phyloP scores from a whole-genome alignment of 495 filamentous ascomycete species.

The Cenococcum geophilum region DNA sequence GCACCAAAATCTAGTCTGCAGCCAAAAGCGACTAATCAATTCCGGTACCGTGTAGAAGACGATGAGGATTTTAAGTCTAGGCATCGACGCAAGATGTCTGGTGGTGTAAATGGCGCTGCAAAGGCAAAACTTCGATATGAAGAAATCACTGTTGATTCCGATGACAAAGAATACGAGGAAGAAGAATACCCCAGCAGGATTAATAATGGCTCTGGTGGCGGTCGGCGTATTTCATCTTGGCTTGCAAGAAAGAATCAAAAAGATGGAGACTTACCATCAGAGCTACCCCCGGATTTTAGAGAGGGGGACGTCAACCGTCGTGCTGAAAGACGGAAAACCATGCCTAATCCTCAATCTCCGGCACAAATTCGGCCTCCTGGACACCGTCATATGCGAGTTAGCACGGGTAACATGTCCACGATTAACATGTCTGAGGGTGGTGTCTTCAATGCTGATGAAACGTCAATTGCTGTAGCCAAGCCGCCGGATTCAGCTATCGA shows the following conservation, averaged over 20 bases:
- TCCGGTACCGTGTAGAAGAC: constrained; percentile 30
- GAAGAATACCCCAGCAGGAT: constrained; percentile 2
- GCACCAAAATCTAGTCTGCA: constrained; percentile 5
- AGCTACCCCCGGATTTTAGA: constrained; percentile 31
- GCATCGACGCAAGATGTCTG: constrained; percentile 12
- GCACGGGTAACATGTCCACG: constrained; percentile 19
- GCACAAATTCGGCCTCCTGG: constrained; percentile 18
- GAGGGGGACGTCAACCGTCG: constrained; percentile 25
- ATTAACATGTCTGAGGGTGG: constrained; percentile 3
- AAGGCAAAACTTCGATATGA: constrained; percentile 22
- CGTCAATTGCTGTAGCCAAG: not conserved
- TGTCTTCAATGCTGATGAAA: constrained; percentile 23
- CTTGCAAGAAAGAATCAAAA: constrained; percentile 27
- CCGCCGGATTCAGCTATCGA: constrained; percentile 5
- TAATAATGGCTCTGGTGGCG: not conserved
- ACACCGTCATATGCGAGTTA: constrained; percentile 10
- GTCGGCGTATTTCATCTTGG: constrained; percentile 27
- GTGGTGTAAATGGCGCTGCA: not conserved
- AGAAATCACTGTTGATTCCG: constrained; percentile 30
- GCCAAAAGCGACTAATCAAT: constrained; percentile 21
- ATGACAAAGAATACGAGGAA: constrained; percentile 24
- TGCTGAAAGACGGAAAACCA: constrained; percentile 18
- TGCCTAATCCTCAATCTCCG: constrained; percentile 16
- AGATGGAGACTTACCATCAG: constrained; percentile 27
- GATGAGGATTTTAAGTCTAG: constrained; percentile 29